Percentiles rank a stretch among this genome's conserved stretches.
Conservation (phyloP, 768 basidiomycete species). For the Omphalotus guepiniiformis region DNA sequence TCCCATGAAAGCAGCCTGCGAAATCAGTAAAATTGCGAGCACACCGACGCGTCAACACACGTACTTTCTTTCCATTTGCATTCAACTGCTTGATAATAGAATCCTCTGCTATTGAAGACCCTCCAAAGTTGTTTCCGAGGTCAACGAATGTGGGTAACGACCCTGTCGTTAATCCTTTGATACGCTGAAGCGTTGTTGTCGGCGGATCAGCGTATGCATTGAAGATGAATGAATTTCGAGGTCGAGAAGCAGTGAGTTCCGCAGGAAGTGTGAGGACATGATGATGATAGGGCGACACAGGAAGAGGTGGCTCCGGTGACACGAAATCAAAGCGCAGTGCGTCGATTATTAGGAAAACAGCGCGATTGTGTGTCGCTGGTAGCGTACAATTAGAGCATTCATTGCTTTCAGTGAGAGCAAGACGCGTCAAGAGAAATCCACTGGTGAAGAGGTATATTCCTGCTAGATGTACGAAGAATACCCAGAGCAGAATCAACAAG, state of each 20-base stretch:
- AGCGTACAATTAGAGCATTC: constrained; percentile 45
- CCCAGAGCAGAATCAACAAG: constrained; percentile 44
- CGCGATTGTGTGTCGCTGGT: constrained; percentile 67
- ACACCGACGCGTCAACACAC: constrained; percentile 12
- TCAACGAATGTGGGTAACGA: constrained; percentile 95
- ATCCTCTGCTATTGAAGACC: constrained; percentile 82
- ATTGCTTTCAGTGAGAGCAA: constrained; percentile 60
- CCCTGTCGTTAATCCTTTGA: constrained; percentile 94
- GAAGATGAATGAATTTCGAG: constrained; percentile 78
- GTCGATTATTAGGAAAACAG: constrained; percentile 86
- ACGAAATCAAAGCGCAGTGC: constrained; percentile 93
- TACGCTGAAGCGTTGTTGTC: constrained; percentile 89
- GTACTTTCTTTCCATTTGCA: constrained; percentile 56
- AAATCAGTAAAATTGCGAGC: background rate
- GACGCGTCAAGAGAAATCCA: constrained; percentile 84
- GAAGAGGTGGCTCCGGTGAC: constrained; percentile 60
- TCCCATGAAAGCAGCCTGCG: constrained; percentile 83
- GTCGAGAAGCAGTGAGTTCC: constrained; percentile 59
- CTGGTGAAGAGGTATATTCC: constrained; percentile 88
- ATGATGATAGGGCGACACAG: constrained; percentile 68
- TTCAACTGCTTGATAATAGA: constrained; percentile 75
- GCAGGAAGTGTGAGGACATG: constrained; percentile 76
- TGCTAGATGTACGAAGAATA: constrained; percentile 63
- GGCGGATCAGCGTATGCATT: constrained; percentile 93
- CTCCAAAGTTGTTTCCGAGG: constrained; percentile 90